Conservation (phyloP, 805 yeast species). For the Lachancea lanzarotensis region DNA sequence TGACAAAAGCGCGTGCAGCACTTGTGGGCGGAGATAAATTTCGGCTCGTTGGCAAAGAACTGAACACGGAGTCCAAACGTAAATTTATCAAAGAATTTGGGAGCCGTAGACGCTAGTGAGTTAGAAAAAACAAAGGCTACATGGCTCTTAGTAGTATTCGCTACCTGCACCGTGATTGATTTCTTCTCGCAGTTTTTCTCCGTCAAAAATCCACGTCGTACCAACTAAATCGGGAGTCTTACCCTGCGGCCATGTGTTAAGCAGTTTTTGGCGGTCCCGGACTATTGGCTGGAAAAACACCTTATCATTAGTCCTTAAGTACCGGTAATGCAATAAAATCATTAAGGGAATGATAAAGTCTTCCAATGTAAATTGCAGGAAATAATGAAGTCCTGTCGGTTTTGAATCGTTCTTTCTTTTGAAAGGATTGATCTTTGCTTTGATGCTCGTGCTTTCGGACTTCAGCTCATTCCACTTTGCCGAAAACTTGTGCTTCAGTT, state of each 20-base stretch:
- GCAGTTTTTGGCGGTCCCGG: constrained; percentile 12
- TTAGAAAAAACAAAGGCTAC: neutral
- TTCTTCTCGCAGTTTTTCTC: constrained; percentile 2
- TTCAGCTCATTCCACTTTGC: constrained; percentile 5
- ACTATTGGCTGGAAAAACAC: constrained; percentile 22
- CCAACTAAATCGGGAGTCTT: constrained; percentile 21
- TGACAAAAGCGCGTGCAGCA: constrained; percentile 26
- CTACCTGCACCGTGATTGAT: neutral
- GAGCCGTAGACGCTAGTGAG: constrained; percentile 5
- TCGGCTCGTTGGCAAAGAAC: constrained; percentile 41
- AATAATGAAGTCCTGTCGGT: constrained; percentile 14
- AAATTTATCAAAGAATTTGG: constrained; percentile 37
- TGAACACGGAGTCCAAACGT: constrained; percentile 39
- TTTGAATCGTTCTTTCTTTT: neutral
- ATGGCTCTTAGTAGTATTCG: constrained; percentile 4
- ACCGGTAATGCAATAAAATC: constrained; percentile 24
- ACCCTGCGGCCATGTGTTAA: constrained; percentile 22
- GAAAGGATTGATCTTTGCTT: constrained; percentile 2
- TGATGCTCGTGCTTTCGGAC: constrained; percentile 3
- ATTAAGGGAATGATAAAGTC: constrained; percentile 27
- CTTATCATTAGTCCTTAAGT: constrained; percentile 26
- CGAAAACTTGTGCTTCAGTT: constrained; percentile 5
- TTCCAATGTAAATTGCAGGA: constrained; percentile 21
- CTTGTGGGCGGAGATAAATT: constrained; percentile 43
- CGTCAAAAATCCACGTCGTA: constrained; percentile 21